phyloP scores from a whole-genome alignment of 306 rosid species.

The Acacia melanoxylon region DNA sequence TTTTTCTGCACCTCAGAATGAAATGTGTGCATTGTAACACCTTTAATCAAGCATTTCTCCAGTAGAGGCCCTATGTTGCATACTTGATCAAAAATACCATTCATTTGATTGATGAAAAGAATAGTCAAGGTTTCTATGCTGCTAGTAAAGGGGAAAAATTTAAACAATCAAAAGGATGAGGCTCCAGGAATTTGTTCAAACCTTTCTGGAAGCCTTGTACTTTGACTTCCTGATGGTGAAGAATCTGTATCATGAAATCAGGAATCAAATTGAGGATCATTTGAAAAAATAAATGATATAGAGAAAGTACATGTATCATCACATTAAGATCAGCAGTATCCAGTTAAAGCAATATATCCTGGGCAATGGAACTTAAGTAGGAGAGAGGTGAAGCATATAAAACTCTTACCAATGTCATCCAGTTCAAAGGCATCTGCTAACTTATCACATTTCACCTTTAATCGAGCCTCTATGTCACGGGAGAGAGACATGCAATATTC shows the following conservation, averaged over 20 bases:
- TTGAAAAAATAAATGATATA: not conserved
- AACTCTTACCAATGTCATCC: conserved; percentile 70
- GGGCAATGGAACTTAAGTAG: not conserved
- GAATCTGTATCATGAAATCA: conserved; percentile 51
- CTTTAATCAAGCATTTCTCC: conserved; percentile 6
- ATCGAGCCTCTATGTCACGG: conserved; percentile 74
- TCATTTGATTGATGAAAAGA: not conserved
- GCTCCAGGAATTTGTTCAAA: conserved; percentile 31
- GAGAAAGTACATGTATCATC: not conserved
- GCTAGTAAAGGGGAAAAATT: conserved; percentile 10
- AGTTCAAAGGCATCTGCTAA: conserved; percentile 65
- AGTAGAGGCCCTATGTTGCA: conserved; percentile 8
- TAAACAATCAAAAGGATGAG: conserved; percentile 15
- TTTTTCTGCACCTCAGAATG: conserved; percentile 15
- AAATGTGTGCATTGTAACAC: conserved; percentile 9
- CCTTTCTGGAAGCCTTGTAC: conserved; percentile 89
- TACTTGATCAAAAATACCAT: not conserved
- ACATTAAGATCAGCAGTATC: not conserved
- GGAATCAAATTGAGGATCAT: conserved; percentile 22
- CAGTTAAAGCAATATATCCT: not conserved
- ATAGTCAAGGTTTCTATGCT: not conserved
- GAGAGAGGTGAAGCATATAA: conserved; percentile 5
- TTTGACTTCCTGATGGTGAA: conserved; percentile 64
- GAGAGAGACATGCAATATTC: conserved; percentile 80
- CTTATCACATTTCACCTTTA: conserved; percentile 72